Evolutionary conservation across 192 early-diverging fungal species (phyloP).

Genomic region (Coemansia sp.): DNA sequence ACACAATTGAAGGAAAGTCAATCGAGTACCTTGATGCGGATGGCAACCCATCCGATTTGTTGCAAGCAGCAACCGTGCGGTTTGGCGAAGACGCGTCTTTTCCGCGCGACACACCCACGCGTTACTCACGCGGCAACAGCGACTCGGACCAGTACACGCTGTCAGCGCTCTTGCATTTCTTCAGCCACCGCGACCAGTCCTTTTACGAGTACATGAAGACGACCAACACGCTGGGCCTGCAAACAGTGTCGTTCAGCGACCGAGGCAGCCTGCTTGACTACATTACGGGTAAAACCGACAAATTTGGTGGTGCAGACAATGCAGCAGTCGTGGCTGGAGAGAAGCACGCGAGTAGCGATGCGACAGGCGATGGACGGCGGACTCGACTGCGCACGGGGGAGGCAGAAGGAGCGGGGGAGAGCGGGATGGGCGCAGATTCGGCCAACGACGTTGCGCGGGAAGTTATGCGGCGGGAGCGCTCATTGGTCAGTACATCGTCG

Average conservation of each 20-base stretch:
- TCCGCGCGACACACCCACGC: constrained; percentile 59
- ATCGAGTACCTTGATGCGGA: constrained; percentile 54
- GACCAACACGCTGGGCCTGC: constrained; percentile 58
- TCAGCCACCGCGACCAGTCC: constrained; percentile 62
- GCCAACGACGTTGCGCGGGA: constrained; percentile 25
- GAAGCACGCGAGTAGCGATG: constrained; percentile 3
- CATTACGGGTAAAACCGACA: constrained; percentile 61
- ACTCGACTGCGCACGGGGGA: constrained; percentile 9
- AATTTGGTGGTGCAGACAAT: constrained; percentile 7
- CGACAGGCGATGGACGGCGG: constrained; percentile 14
- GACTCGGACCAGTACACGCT: constrained; percentile 67
- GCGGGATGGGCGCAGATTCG: neutral
- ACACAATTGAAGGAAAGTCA: constrained; percentile 57
- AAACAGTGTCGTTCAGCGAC: constrained; percentile 74
- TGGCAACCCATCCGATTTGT: constrained; percentile 40
- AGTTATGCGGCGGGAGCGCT: constrained; percentile 37
- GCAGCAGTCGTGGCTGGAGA: neutral
- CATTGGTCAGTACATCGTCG: constrained; percentile 30
- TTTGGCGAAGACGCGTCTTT: constrained; percentile 63
- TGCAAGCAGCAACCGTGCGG: constrained; percentile 55
- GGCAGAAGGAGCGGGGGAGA: neutral
- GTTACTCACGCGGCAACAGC: constrained; percentile 57
- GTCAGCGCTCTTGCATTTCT: constrained; percentile 70
- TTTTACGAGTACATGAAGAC: constrained; percentile 74
- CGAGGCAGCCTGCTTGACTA: constrained; percentile 69